Percentiles rank a stretch among this genome's conserved stretches.
Conservation (phyloP, 208 protist genomes). For the Acanthamoeba sp. region DNA sequence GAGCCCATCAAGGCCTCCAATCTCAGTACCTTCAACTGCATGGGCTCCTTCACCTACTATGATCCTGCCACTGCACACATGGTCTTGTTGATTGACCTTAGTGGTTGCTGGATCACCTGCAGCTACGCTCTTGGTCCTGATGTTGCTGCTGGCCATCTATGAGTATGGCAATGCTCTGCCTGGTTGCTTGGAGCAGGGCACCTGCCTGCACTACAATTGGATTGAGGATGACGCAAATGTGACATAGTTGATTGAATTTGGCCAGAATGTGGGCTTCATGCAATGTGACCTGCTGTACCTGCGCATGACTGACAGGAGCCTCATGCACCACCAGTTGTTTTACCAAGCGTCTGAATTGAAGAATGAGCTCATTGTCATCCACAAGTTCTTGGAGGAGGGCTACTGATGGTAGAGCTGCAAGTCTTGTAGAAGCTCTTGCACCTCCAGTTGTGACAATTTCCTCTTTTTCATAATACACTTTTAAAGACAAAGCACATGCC, state of each 20-base stretch:
- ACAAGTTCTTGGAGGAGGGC: not conserved
- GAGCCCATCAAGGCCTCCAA: constrained; percentile 26
- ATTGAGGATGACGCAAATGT: not conserved
- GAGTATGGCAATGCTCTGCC: constrained; percentile 21
- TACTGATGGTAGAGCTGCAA: not conserved
- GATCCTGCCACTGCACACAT: not conserved
- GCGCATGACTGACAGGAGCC: not conserved
- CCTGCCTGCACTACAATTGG: not conserved
- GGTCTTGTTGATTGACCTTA: not conserved
- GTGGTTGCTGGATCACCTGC: not conserved
- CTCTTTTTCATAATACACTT: no score
- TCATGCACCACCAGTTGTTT: not conserved
- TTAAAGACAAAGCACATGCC: no score
- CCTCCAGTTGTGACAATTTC: no score
- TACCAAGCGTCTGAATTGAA: not conserved
- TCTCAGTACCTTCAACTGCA: not conserved
- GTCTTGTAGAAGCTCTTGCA: no score
- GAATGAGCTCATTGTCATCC: not conserved
- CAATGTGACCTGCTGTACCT: not conserved
- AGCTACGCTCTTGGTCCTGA: not conserved
- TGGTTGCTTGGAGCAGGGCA: not conserved
- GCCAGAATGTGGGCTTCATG: not conserved
- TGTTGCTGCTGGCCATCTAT: not conserved
- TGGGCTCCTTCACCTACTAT: not conserved
- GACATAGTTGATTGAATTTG: not conserved